A percentile compares a stretch with the other conserved stretches of the same genome.
phyloP scores from a whole-genome alignment of 2,329 filamentous ascomycete genomes.

The Capronia coronata region DNA sequence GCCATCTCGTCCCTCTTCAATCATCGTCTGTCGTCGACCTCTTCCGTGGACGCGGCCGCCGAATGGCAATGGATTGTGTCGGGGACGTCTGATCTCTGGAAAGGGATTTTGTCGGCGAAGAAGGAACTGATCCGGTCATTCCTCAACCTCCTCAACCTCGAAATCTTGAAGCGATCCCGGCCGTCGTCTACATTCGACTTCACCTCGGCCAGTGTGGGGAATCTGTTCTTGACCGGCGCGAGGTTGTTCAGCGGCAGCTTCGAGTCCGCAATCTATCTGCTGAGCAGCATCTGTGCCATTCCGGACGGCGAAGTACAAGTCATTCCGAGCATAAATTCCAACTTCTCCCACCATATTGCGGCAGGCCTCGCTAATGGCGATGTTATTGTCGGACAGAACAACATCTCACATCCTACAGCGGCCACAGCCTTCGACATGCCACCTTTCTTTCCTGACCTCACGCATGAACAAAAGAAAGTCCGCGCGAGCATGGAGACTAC shows the following conservation, averaged over 20 bases:
- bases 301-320: constrained; percentile 65
- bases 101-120: constrained; percentile 61
- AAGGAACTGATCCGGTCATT: constrained; percentile 71
- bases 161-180: constrained; percentile 69
- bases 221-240: constrained; percentile 75
- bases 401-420: constrained; percentile 72
- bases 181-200: constrained; percentile 70
- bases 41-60: constrained; percentile 51
- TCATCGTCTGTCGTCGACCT: constrained; percentile 64
- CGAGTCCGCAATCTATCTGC: constrained; percentile 83
- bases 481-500: constrained; percentile 30
- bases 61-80: constrained; percentile 91
- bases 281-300: constrained; percentile 80
- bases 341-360: constrained; percentile 91
- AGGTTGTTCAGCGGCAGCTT: constrained; percentile 88
- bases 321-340: constrained; percentile 85
- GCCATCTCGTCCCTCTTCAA: constrained; percentile 84
- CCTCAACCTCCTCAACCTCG: constrained; percentile 68
- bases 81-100: constrained; percentile 70
- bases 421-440: constrained; percentile 25
- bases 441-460: constrained; percentile 32
- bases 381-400: constrained; percentile 83
- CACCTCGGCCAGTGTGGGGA: constrained; percentile 67
- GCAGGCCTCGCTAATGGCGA: constrained; percentile 70
- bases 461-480: constrained; percentile 28